These are phyloP conservation scores for Diospyros kaki DNA, from an alignment of 148 eudicot genomes.

Conservation along the genomic window DNA sequence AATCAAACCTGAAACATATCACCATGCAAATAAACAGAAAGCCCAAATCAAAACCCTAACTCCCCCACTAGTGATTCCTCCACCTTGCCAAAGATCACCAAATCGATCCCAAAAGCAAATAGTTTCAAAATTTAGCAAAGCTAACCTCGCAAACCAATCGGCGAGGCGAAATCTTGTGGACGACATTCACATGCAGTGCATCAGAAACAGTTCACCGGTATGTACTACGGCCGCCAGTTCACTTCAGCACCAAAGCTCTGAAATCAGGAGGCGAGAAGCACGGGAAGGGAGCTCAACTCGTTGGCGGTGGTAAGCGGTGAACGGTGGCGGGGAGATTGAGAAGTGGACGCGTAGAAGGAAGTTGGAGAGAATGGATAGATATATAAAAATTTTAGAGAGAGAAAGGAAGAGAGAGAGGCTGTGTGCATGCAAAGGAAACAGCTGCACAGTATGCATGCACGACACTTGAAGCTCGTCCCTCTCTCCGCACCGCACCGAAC, in stretches of 20 bases:
- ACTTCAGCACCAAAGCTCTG: not conserved
- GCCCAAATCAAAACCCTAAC: slow-evolving; percentile 29
- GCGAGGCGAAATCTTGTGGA: not conserved
- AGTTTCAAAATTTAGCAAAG: not conserved
- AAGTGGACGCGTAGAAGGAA: not conserved
- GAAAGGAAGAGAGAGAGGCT: slow-evolving; percentile 1
- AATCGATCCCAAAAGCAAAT: slow-evolving; percentile 2
- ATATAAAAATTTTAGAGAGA: not conserved
- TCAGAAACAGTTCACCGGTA: not conserved
- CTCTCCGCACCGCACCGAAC: not conserved
- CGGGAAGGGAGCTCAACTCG: slow-evolving; percentile 1
- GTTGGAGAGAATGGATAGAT: not conserved
- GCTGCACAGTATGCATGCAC: slow-evolving; percentile 38
- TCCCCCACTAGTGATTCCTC: not conserved
- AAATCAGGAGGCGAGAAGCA: not conserved
- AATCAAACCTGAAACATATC: slow-evolving; percentile 18
- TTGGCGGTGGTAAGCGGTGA: not conserved
- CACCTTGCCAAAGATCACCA: not conserved
- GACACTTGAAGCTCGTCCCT: slow-evolving; percentile 22
- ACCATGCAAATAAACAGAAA: slow-evolving; percentile 4
- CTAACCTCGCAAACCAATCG: slow-evolving; percentile 4
- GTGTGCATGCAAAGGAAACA: slow-evolving; percentile 31
- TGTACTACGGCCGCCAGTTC: not conserved
- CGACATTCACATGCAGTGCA: slow-evolving; percentile 8
- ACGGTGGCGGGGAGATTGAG: slow-evolving; percentile 14